A percentile compares a stretch with the other conserved stretches of the same genome.
These are phyloP conservation scores for Candida easanensis DNA, from an alignment of 805 yeast species.

Conservation along the genomic window DNA sequence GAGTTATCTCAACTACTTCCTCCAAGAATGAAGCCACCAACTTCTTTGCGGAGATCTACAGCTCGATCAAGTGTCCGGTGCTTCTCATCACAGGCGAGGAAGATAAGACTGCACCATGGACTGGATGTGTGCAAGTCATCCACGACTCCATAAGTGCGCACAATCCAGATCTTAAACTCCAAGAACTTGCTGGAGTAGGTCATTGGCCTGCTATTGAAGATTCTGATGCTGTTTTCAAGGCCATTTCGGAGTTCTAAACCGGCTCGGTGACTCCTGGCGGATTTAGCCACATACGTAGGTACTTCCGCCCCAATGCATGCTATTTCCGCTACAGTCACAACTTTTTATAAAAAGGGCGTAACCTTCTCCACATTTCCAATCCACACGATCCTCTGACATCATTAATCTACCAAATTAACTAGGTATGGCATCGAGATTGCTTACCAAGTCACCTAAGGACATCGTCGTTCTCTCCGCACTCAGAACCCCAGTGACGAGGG, in stretches of 20 bases:
- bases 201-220: slow-evolving; percentile 12
- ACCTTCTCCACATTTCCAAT: background rate
- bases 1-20: slow-evolving; percentile 1
- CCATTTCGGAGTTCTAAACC: background rate
- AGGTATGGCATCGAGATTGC: slow-evolving; percentile 14
- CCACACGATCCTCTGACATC: background rate
- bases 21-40: background rate
- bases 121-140: slow-evolving; percentile 2
- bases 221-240: background rate
- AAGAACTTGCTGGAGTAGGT: slow-evolving; percentile 1
- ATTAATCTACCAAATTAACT: background rate
- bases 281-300: background rate
- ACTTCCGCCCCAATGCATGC: background rate
- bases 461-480: slow-evolving; percentile 84
- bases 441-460: slow-evolving; percentile 37
- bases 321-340: background rate
- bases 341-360: background rate
- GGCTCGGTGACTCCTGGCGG: background rate
- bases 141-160: background rate
- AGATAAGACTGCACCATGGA: slow-evolving; percentile 10
- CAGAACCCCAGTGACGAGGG: slow-evolving; percentile 82
- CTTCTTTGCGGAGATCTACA: slow-evolving; percentile 1
- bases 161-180: background rate
- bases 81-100: slow-evolving; percentile 4
- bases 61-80: slow-evolving; percentile 1